Base-by-base conservation (phyloP, 2,329 filamentous ascomycete species). In the Colletotrichum spinosum region DNA sequence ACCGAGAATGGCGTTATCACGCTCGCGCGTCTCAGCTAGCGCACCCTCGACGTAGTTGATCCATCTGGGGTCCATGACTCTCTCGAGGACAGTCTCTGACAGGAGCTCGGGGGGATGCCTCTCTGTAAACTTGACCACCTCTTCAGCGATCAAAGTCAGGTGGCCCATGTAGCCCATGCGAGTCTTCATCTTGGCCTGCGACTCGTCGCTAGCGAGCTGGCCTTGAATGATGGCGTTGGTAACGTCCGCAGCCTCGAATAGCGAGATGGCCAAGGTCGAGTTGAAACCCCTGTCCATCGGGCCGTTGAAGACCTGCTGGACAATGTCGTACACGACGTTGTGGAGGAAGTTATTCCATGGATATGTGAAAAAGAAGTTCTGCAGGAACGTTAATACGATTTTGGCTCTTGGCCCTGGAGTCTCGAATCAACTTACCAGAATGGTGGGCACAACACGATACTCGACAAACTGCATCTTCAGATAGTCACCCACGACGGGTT, bases 281-380 rank as follows among this genome's bases (percentile, higher is more conserved):
- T 99, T 99, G 80, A 91, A 97, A 35, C 96, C 94, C 66, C 94
- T 91, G 71, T 98, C 95, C 92, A 99, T 97, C 0, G 94, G 94
- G 8, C 96, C 96, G 75, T 99, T 99, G 78, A 99, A 98, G 1
- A 99, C 96, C 81, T 99, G 96, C 77, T 99, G 96, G 48, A 99
- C 93, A 73, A 99, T 94, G 77, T 99, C 96, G 76, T 99, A 99
- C 52, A 99, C 96, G 48, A 99, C 96, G 74, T 99, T 99, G 80
- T 99, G 96, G 49, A 99, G 86, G 75, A 99, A 99, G 77, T 99
- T 99, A 79, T 99, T 99, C 96, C 96, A 99, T 1, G 96, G 95
- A 74, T 98, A 99, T 65, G 91, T 89, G 83, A 99, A 99, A 81
- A 99, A 99, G 82, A 98, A 98, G 62, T 94, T 92, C 93, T 97